Conservation (phyloP, 179 eudicot species). For the Beta lomatogona region DNA sequence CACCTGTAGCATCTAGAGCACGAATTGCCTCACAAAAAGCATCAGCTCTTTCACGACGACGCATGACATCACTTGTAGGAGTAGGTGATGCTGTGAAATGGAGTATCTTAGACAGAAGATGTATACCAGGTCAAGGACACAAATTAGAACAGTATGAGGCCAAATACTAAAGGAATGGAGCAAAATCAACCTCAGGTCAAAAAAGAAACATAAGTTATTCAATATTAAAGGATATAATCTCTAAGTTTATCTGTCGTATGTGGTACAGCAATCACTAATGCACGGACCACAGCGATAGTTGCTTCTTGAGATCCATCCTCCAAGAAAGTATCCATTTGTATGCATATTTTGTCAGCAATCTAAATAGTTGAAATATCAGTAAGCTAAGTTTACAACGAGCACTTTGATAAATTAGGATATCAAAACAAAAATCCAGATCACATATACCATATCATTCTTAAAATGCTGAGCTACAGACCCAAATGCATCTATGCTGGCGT, state of each 20-base stretch:
- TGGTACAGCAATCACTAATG: constrained; percentile 91
- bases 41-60: constrained; percentile 87
- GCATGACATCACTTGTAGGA: constrained; percentile 64
- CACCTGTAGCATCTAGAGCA: constrained; percentile 99
- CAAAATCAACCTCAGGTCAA: neutral
- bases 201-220: constrained; percentile 2
- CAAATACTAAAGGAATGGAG: neutral
- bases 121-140: constrained; percentile 72
- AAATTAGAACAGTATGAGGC: neutral
- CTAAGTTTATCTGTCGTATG: constrained; percentile 90
- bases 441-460: constrained; percentile 77
- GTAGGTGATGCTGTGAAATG: constrained; percentile 65
- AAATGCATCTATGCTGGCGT: constrained; percentile 96
- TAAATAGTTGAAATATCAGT: constrained; percentile 32
- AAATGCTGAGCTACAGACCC: constrained; percentile 98
- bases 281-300: constrained; percentile 85
- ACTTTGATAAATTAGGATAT: constrained; percentile 5
- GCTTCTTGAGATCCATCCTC: constrained; percentile 99
- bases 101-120: constrained; percentile 90
- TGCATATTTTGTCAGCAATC: constrained; percentile 96
- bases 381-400: constrained; percentile 26
- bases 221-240: constrained; percentile 81
- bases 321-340: constrained; percentile 99
- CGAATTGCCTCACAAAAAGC: constrained; percentile 97
- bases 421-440: neutral